Percentiles rank a stretch among this genome's conserved stretches.
Evolutionary conservation across 225 moss, liverwort and hornwort species (phyloP).

Genomic region (Sphagnum contortum): DNA sequence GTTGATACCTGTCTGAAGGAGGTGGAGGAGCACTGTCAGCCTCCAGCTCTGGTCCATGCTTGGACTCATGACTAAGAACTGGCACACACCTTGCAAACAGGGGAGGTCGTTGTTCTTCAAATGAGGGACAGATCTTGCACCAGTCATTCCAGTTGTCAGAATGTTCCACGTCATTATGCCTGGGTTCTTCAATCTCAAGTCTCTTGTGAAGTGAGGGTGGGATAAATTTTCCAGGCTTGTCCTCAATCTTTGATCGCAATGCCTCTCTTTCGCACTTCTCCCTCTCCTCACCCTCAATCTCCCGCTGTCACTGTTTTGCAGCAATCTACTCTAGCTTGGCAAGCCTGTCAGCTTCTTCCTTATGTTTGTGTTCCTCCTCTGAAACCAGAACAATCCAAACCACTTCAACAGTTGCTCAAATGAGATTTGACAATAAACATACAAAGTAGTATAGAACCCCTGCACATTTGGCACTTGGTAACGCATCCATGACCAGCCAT

Average conservation of each 20-base stretch:
- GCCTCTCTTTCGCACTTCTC: conserved; percentile 76
- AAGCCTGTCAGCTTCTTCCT: conserved; percentile 73
- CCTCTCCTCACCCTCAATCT: conserved; percentile 78
- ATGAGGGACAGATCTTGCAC: conserved; percentile 22
- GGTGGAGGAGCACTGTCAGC: conserved; percentile 17
- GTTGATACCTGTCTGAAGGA: conserved; percentile 28
- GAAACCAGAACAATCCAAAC: no score
- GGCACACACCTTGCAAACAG: conserved; percentile 12
- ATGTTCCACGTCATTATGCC: conserved; percentile 4
- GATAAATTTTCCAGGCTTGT: conserved; percentile 66
- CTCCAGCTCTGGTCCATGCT: conserved; percentile 32
- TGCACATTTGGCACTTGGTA: no score
- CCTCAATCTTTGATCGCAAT: conserved; percentile 24
- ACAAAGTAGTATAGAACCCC: background rate
- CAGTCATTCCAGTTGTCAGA: conserved; percentile 33
- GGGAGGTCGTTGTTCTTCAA: conserved; percentile 34
- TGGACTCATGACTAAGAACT: conserved; percentile 20
- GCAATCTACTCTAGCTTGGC: conserved; percentile 74
- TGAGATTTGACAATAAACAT: no score
- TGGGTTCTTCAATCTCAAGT: conserved; percentile 32
- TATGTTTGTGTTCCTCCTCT: conserved; percentile 79
- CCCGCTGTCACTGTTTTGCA: conserved; percentile 73
- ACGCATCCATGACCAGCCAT: no score
- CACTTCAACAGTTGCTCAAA: background rate
- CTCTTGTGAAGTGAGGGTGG: conserved; percentile 66